A percentile compares a stretch with the other conserved stretches of the same genome.
These are phyloP conservation scores for Pichia cactophila DNA, from an alignment of 1,139 yeast genomes.

Conservation along the genomic window DNA sequence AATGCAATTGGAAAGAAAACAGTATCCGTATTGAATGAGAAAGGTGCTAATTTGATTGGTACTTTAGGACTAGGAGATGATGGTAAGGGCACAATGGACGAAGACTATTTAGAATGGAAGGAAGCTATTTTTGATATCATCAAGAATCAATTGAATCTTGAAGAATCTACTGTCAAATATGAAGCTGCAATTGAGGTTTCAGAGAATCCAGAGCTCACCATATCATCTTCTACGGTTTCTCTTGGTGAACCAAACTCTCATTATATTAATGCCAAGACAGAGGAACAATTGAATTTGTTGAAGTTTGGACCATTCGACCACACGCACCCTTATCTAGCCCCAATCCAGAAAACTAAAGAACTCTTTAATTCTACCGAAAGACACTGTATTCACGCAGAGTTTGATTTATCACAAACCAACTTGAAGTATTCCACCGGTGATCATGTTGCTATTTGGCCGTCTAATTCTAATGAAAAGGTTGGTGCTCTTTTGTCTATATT, in stretches of 20 bases:
- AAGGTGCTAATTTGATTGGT: slow-evolving; percentile 70
- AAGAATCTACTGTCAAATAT: slow-evolving; percentile 69
- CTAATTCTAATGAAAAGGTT: slow-evolving; percentile 74
- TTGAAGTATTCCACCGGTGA: slow-evolving; percentile 91
- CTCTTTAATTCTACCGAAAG: slow-evolving; percentile 57
- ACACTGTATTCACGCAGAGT: slow-evolving; percentile 84
- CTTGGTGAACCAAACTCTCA: slow-evolving; percentile 78
- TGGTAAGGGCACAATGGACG: slow-evolving; percentile 91
- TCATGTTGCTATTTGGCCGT: slow-evolving; percentile 92
- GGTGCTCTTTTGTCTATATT: slow-evolving; percentile 56
- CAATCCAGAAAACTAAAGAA: slow-evolving; percentile 54
- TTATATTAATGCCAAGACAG: slow-evolving; percentile 39
- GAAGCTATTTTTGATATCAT: slow-evolving; percentile 62
- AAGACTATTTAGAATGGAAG: slow-evolving; percentile 91
- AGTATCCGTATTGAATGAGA: slow-evolving; percentile 39
- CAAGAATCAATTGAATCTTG: slow-evolving; percentile 56
- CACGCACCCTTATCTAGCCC: slow-evolving; percentile 77
- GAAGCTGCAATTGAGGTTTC: slow-evolving; percentile 57
- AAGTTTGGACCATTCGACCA: slow-evolving; percentile 77
- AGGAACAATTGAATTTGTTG: slow-evolving; percentile 32
- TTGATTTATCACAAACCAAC: slow-evolving; percentile 69
- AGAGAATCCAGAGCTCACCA: slow-evolving; percentile 28
- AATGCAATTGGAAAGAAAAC: slow-evolving; percentile 74
- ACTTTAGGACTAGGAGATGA: slow-evolving; percentile 88
- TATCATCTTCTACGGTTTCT: slow-evolving; percentile 41